These are phyloP conservation scores for Penicillium bovifimosum DNA, from an alignment of 495 filamentous ascomycete species.

Conservation along the genomic window DNA sequence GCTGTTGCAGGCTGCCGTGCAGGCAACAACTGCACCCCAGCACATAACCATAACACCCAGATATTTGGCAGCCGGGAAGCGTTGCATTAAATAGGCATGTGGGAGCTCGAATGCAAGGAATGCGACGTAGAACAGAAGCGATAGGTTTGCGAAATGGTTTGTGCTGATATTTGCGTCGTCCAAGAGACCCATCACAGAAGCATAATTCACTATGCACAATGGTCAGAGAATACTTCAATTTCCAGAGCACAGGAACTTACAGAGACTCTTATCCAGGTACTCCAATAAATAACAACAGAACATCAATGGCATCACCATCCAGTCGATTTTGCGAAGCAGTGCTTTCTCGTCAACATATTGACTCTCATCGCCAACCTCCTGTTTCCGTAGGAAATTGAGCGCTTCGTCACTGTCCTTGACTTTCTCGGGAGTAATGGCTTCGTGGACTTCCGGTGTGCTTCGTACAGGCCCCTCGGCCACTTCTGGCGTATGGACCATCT, in stretches of 20 bases:
- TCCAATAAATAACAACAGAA: constrained; percentile 55
- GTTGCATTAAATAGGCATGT: constrained; percentile 40
- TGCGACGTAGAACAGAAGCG: constrained; percentile 51
- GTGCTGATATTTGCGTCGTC: constrained; percentile 46
- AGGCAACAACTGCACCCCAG: too few species aligned
- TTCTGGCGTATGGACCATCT: too few species aligned
- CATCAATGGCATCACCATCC: constrained; percentile 39
- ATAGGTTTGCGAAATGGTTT: constrained; percentile 50
- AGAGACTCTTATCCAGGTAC: constrained; percentile 61
- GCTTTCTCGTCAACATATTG: constrained; percentile 31
- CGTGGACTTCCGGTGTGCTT: too few species aligned
- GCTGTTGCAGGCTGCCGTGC: too few species aligned
- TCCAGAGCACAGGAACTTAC: too few species aligned
- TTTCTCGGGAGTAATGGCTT: too few species aligned
- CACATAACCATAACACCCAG: constrained; percentile 41
- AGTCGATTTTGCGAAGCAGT: constrained; percentile 38
- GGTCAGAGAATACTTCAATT: too few species aligned
- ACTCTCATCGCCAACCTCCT: constrained; percentile 11
- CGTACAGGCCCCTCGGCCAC: too few species aligned
- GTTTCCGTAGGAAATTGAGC: constrained; percentile 23
- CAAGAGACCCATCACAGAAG: constrained; percentile 53
- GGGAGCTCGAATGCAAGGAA: constrained; percentile 37
- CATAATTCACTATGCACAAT: constrained; percentile 38
- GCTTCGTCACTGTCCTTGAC: too few species aligned
- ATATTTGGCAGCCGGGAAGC: constrained; percentile 44